phyloP scores from a whole-genome alignment of 306 rosid genomes.

The Leucaena leucocephala region DNA sequence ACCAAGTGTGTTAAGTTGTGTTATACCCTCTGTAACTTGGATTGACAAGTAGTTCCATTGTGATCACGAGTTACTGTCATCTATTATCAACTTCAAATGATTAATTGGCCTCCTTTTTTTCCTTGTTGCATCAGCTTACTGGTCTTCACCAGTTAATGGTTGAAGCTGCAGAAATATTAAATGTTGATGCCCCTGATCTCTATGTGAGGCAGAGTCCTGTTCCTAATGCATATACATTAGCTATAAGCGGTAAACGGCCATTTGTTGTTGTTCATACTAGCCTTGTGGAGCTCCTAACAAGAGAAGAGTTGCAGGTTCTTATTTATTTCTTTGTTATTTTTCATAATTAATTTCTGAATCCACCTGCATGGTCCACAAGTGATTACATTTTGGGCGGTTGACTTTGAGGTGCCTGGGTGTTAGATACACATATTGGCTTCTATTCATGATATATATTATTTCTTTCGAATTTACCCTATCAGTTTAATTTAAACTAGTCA shows the following conservation, averaged over 20 bases:
- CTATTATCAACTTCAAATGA: slow-evolving; percentile 28
- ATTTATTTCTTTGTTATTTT: slow-evolving; percentile 25
- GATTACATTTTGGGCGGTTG: slow-evolving; percentile 19
- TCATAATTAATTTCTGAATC: slow-evolving; percentile 18
- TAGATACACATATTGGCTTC: slow-evolving; percentile 6
- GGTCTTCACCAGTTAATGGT: slow-evolving; percentile 77
- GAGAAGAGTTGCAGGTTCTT: slow-evolving; percentile 82
- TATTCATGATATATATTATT: slow-evolving; percentile 9
- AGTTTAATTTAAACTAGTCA: slow-evolving; percentile 5
- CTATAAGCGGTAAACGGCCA: slow-evolving; percentile 89
- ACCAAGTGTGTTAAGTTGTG: slow-evolving; percentile 16
- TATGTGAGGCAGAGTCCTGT: slow-evolving; percentile 96
- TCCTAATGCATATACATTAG: slow-evolving; percentile 97
- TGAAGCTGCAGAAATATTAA: slow-evolving; percentile 83
- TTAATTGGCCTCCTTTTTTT: slow-evolving; percentile 13
- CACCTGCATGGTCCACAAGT: neutral
- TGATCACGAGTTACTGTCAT: slow-evolving; percentile 24
- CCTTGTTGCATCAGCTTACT: slow-evolving; percentile 64
- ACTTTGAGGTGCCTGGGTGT: slow-evolving; percentile 10
- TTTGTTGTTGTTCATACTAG: slow-evolving; percentile 92
- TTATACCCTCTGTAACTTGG: slow-evolving; percentile 25
- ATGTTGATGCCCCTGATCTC: slow-evolving; percentile 82
- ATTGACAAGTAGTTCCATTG: slow-evolving; percentile 11
- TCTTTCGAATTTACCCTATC: slow-evolving; percentile 10
- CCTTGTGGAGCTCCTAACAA: slow-evolving; percentile 94